Evolutionary conservation across 2,329 filamentous ascomycete species (phyloP).

Genomic region (Neofusicoccum laricinum): DNA sequence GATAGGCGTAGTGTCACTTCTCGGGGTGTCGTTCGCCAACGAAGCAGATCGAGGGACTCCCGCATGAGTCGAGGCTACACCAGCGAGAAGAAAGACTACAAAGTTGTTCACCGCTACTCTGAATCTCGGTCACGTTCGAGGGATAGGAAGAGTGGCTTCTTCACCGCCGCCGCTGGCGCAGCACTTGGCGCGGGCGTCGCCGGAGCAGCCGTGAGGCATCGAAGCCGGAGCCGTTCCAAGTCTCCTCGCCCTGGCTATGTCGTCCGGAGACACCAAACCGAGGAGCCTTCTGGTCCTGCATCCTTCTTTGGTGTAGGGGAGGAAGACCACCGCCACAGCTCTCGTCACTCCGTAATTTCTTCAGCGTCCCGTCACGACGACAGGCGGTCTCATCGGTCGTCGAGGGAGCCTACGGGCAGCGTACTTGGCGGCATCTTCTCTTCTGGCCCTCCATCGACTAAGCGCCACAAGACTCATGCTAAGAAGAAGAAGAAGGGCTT

Average conservation of each 20-base stretch:
- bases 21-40: constrained; percentile 38
- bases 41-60: constrained; percentile 36
- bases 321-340: not conserved
- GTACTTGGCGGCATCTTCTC: constrained; percentile 56
- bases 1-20: constrained; percentile 45
- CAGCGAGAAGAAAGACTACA: constrained; percentile 34
- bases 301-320: constrained; percentile 7
- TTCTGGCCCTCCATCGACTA: constrained; percentile 43
- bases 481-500: constrained; percentile 46
- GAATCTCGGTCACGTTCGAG: constrained; percentile 44
- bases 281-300: constrained; percentile 24
- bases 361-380: not conserved
- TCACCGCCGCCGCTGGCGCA: constrained; percentile 39
- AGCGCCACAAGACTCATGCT: constrained; percentile 28
- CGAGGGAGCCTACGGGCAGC: constrained; percentile 20
- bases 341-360: constrained; percentile 2
- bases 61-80: constrained; percentile 31
- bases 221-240: constrained; percentile 29
- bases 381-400: constrained; percentile 24
- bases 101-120: constrained; percentile 30
- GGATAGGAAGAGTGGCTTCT: constrained; percentile 32
- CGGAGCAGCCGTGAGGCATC: constrained; percentile 26
- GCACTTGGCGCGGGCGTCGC: constrained; percentile 40
- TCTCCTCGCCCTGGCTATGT: constrained; percentile 31
- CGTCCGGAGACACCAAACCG: constrained; percentile 29